Conservation (phyloP, 2,329 filamentous ascomycete genomes). For the Fusarium siculi region DNA sequence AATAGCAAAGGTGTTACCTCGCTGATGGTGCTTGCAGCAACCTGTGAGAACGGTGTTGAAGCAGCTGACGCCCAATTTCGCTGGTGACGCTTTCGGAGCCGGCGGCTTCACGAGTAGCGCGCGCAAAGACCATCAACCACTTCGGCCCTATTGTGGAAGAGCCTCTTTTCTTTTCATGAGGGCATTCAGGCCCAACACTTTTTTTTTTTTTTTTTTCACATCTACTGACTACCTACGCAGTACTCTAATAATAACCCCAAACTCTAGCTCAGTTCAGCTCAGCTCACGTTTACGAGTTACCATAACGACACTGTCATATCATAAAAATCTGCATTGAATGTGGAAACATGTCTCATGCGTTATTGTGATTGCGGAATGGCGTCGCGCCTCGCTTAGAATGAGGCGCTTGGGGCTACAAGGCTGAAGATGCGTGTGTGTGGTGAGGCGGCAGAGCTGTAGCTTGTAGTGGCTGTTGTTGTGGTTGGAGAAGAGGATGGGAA, state of each 20-base stretch:
- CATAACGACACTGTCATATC: not conserved
- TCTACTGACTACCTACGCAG: not conserved
- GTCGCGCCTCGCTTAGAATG: not conserved
- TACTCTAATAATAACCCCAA: not conserved
- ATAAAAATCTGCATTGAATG: not conserved
- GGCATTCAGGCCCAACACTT: not conserved
- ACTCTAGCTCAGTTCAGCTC: not conserved
- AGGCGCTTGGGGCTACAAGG: constrained; percentile 4
- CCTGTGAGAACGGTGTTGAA: not conserved
- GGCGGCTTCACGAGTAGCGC: constrained; percentile 6
- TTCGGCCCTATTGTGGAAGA: constrained; percentile 34
- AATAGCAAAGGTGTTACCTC: not conserved
- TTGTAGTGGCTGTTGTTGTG: not conserved
- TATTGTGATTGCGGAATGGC: not conserved
- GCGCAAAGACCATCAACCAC: constrained; percentile 11
- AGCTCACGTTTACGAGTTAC: not conserved
- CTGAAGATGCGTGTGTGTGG: not conserved
- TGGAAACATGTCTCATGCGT: not conserved
- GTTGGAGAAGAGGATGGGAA: constrained; percentile 3
- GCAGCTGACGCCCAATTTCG: not conserved
- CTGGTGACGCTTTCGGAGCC: not conserved
- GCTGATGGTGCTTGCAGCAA: not conserved
- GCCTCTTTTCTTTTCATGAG: not conserved
- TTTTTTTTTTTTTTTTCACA: not conserved
- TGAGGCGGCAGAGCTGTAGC: not conserved